Base-by-base conservation (phyloP, 2,329 filamentous ascomycete genomes). In the Lizonia empirigonia region DNA sequence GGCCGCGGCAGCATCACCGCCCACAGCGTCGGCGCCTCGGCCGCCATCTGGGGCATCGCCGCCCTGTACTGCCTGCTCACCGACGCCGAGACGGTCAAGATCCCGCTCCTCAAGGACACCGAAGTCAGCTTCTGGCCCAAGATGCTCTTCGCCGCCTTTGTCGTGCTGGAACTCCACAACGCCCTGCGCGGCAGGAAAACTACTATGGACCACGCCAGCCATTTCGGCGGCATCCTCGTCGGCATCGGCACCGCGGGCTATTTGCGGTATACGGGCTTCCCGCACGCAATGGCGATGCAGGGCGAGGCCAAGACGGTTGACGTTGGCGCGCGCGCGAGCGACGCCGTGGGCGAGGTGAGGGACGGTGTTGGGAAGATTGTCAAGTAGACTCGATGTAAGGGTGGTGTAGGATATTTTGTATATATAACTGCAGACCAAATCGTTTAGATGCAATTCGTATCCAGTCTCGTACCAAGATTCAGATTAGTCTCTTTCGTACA, bases 201-300 rank as follows among this genome's bases (percentile, higher is more conserved):
- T 2, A 60, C 50, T 0, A 60, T 67, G 58, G 71, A 74, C 33
- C 69, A 74, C 59, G 69, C 68, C 1, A 69, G 66, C 53, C 71
- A 74, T 65, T 66, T 73, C 53, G 71, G 70, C 0, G 71, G 71
- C 8, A 64, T 71, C 49, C 12, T 58, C 4, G 61, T 64, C 0
- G 71, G 71, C 0, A 53, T 64, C 2, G 41, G 41, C 5, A 62
- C 63, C 0, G 71, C 66, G 15, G 65, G 64, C 2, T 67, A 62
- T 35, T n/a, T 72, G 58, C 49, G 61, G 13, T 62, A 52, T 2
- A 63, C 50, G 7, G 69, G 68, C 3, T 69, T 56, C 13, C 49
- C 63, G 36, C 58, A 63, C 47, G 51, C 52, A 50, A 57, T 19
- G 50, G 50, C 13, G 46, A 50, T 7, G 53, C 58, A 37, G 3